Evolutionary conservation across 371 early-diverging fungal species (phyloP).

Genomic region (Batkoa obscura): DNA sequence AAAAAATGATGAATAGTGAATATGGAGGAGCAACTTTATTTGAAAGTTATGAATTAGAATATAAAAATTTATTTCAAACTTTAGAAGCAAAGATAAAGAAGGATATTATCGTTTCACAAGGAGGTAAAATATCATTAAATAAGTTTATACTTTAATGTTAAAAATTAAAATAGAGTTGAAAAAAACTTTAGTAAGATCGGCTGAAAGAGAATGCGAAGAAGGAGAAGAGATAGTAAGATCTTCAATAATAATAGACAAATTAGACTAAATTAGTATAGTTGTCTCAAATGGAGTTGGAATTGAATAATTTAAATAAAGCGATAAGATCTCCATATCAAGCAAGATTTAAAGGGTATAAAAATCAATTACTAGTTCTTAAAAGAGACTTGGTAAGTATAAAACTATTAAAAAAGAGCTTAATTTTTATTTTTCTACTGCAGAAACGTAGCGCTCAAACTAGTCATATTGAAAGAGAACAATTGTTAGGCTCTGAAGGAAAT

Average conservation of each 20-base stretch:
- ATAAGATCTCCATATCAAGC: background rate
- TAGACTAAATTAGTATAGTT: background rate
- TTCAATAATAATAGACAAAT: background rate
- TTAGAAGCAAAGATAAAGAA: too few relatives aligned
- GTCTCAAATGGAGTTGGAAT: slow-evolving; percentile 1
- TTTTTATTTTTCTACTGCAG: background rate
- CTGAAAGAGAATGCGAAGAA: slow-evolving; percentile 3
- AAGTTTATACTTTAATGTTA: too few relatives aligned
- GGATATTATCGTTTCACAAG: too few relatives aligned
- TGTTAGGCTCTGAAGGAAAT: slow-evolving; percentile 20
- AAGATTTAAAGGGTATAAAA: background rate
- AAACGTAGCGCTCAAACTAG: background rate
- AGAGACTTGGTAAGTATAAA: background rate
- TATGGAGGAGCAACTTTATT: too few relatives aligned
- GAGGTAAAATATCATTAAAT: too few relatives aligned
- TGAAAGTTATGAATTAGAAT: too few relatives aligned
- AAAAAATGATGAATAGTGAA: too few relatives aligned
- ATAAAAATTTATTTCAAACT: too few relatives aligned
- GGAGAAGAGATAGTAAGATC: slow-evolving; percentile 5
- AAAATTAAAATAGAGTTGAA: background rate
- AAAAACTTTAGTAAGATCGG: background rate
- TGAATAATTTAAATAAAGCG: background rate
- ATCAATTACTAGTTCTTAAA: background rate
- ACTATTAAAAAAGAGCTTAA: too few relatives aligned
- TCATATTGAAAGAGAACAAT: background rate